Evolutionary conservation across 192 early-diverging fungal genomes (phyloP).

Genomic region (Lunasporangiospora selenospora): DNA sequence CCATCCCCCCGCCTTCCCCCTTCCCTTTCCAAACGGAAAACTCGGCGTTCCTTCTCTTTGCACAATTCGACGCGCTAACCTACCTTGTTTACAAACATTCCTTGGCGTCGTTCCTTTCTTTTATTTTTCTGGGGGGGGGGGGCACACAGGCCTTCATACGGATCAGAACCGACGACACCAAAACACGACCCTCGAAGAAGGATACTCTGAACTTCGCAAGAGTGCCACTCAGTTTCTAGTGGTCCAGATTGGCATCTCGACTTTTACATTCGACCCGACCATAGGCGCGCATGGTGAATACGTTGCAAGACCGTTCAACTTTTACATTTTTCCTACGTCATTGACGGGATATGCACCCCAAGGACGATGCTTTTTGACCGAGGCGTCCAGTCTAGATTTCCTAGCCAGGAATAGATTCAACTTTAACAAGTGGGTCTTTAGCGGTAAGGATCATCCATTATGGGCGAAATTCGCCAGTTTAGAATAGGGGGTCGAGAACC

Average conservation of each 20-base stretch:
- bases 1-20: no score
- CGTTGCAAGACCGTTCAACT: slow-evolving; percentile 85
- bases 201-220: slow-evolving; percentile 32
- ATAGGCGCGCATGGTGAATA: slow-evolving; percentile 66
- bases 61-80: no score
- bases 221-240: slow-evolving; percentile 55
- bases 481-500: no score
- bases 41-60: no score
- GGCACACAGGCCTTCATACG: slow-evolving; percentile 43
- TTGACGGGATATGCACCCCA: slow-evolving; percentile 49
- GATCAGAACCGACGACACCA: slow-evolving; percentile 19
- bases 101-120: no score
- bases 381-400: slow-evolving; percentile 73
- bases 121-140: no score
- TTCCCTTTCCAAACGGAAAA: no score
- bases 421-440: slow-evolving; percentile 86
- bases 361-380: slow-evolving; percentile 56
- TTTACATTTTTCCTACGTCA: slow-evolving; percentile 84
- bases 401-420: slow-evolving; percentile 80
- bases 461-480: no score
- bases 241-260: slow-evolving; percentile 85
- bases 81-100: no score
- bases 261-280: slow-evolving; percentile 71
- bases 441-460: slow-evolving; percentile 55
- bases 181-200: slow-evolving; percentile 30